Base-by-base conservation (phyloP, 176 grass and related monocot genomes). In the Cocos nucifera region DNA sequence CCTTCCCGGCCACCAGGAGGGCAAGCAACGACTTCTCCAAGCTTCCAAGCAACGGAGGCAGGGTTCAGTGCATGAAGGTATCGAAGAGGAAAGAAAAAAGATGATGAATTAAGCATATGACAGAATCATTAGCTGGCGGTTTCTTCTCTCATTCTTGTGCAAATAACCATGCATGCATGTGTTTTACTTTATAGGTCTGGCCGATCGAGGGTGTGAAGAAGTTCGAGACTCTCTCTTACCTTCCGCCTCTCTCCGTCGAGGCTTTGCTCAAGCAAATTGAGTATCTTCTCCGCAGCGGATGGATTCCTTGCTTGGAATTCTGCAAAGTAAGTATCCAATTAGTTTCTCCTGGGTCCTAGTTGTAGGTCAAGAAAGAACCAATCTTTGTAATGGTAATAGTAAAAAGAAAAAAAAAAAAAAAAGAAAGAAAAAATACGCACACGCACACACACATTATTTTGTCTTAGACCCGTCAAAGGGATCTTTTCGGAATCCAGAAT, bases 1-100 rank as follows among this genome's bases (percentile, higher is more conserved):
- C 63, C 3, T 51, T 86, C 61, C 83, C 76, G 19, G 6, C 51
- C 2, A 70, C 55, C 59, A 69, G 68, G 72, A 73, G 59, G 59
- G 58, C 63, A 28, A 69, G 16, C 56, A 17, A 29, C 19, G 66
- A 65, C 66, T 24, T 82, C 15, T 64, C 71, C 58, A 73, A 5
- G 26, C 65, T 80, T 52, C 69, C 69, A 57, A 83, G 73, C 89
- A 95, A 83, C 54, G 75, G 79, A 4, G 80, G 82, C 23, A 75
- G 69, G 75, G 80, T 95, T 49, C 50, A 35, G 61, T 95, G 89
- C 85, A 95, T 95, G 82, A 85, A 95, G 85, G 89, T 83, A 62
- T 26, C 19, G 15, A 61, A 19, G 1, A 51, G 20, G 24, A 29
- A 16, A 55, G 2, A 63, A 74, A 6, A 30, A 5, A 6, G 28